A percentile compares a stretch with the other conserved stretches of the same genome.
phyloP scores from a whole-genome alignment of 2,329 filamentous ascomycete genomes.

The Plectosphaerella sp. region DNA sequence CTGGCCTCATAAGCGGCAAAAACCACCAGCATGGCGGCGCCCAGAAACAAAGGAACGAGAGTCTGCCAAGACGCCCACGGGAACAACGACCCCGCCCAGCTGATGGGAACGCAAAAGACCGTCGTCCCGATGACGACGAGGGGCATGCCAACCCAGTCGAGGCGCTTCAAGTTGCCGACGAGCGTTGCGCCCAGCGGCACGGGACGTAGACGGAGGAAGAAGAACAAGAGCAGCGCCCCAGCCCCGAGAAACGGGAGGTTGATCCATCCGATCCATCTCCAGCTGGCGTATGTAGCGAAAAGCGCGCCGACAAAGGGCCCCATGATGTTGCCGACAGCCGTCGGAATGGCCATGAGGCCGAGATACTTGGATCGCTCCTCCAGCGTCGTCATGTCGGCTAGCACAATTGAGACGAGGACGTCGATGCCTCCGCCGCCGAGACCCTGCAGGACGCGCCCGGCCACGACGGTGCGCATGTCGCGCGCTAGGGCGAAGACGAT shows the following conservation, averaged over 20 bases:
- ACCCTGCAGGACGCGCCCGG: conserved; percentile 29
- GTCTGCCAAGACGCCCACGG: conserved; percentile 27
- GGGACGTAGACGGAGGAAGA: conserved; percentile 15
- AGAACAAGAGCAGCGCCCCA: conserved; percentile 15
- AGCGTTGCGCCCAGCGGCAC: conserved; percentile 1
- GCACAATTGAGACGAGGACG: conserved; percentile 25
- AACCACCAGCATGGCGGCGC: conserved; percentile 16
- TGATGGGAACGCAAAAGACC: conserved; percentile 22
- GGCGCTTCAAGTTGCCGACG: conserved; percentile 8
- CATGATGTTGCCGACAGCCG: conserved; percentile 12
- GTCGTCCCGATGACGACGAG: conserved; percentile 18
- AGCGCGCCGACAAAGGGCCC: conserved; percentile 21
- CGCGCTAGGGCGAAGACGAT: conserved; percentile 56
- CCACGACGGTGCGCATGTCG: conserved; percentile 40
- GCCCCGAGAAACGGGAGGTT: conserved; percentile 25
- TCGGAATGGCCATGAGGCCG: conserved; percentile 17
- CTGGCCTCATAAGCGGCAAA: conserved; percentile 24
- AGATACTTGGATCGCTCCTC: conserved; percentile 22
- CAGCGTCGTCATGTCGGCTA: conserved; percentile 28
- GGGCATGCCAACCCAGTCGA: conserved; percentile 26
- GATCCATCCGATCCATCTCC: conserved; percentile 31
- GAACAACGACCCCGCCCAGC: conserved; percentile 26
- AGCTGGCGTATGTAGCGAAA: conserved; percentile 15
- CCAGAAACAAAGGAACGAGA: conserved; percentile 24
- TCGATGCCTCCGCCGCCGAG: conserved; percentile 28